These are phyloP conservation scores for Suillus occidentalis DNA, from an alignment of 768 basidiomycete species.

Conservation along the genomic window DNA sequence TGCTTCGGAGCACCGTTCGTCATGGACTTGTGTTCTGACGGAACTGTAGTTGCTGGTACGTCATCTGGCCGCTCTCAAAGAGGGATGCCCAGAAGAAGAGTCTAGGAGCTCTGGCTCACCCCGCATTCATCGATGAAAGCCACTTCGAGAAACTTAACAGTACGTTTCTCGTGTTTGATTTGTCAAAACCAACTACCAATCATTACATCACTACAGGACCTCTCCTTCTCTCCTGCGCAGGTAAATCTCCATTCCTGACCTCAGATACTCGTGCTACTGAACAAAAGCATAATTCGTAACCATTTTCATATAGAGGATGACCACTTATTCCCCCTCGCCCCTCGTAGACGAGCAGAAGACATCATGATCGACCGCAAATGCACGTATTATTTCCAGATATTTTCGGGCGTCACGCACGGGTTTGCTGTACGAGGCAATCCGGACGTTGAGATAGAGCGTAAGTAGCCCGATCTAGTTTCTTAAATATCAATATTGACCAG, in stretches of 20 bases:
- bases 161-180: slow-evolving; percentile 24
- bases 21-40: slow-evolving; percentile 43
- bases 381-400: slow-evolving; percentile 55
- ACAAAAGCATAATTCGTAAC: not conserved
- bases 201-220: slow-evolving; percentile 11
- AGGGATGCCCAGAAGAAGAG: not conserved
- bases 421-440: slow-evolving; percentile 21
- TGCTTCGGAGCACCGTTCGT: slow-evolving; percentile 56
- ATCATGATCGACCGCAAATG: slow-evolving; percentile 48
- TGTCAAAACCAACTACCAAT: not conserved
- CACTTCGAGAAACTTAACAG: slow-evolving; percentile 50
- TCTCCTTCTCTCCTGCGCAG: slow-evolving; percentile 23
- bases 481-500: not conserved
- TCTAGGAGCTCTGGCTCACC: slow-evolving; percentile 51
- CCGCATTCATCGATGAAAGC: slow-evolving; percentile 48
- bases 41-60: slow-evolving; percentile 46
- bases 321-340: slow-evolving; percentile 45
- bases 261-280: not conserved
- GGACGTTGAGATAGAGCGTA: slow-evolving; percentile 19
- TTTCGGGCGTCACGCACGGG: slow-evolving; percentile 40
- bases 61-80: not conserved
- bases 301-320: slow-evolving; percentile 43
- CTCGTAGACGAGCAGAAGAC: slow-evolving; percentile 58
- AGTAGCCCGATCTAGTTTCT: not conserved
- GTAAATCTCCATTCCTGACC: slow-evolving; percentile 12